Evolutionary conservation across 2,329 filamentous ascomycete genomes (phyloP).

Genomic region (Aspergillus ustus): DNA sequence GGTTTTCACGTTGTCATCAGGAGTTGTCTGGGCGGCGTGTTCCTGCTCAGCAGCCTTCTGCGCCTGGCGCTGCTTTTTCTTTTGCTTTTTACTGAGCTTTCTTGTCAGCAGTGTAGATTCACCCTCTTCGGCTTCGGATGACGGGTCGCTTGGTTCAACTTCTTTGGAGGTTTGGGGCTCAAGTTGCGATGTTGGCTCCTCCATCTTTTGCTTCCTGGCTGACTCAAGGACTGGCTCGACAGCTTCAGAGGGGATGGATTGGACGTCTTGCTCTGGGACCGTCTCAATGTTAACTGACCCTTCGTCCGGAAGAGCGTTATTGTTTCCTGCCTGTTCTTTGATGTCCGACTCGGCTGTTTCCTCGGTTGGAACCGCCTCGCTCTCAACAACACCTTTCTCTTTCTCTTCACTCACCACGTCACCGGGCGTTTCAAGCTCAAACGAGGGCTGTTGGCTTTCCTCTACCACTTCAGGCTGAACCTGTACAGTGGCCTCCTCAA

Average conservation of each 20-base stretch:
- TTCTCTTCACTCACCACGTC: conserved; percentile 6
- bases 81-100: conserved; percentile 35
- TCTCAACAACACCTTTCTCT: neutral
- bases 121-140: conserved; percentile 6
- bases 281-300: neutral
- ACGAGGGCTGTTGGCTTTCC: conserved; percentile 6
- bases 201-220: conserved; percentile 13
- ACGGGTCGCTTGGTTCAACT: conserved; percentile 8
- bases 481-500: conserved; percentile 6
- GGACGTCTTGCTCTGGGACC: neutral
- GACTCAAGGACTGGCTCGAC: neutral
- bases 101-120: conserved; percentile 17
- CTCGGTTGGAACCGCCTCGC: neutral
- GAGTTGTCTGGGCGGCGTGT: conserved; percentile 4
- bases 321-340: neutral
- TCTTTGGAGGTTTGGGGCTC: conserved; percentile 6
- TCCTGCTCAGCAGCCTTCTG: conserved; percentile 14
- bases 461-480: conserved; percentile 7
- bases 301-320: neutral
- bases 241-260: neutral
- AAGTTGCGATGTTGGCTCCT: conserved; percentile 9
- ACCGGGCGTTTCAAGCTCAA: conserved; percentile 11
- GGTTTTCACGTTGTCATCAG: neutral
- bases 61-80: conserved; percentile 31
- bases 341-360: conserved; percentile 1